These are phyloP conservation scores for Umbelopsis isabellina DNA, from an alignment of 192 early-diverging fungal species.

Conservation along the genomic window DNA sequence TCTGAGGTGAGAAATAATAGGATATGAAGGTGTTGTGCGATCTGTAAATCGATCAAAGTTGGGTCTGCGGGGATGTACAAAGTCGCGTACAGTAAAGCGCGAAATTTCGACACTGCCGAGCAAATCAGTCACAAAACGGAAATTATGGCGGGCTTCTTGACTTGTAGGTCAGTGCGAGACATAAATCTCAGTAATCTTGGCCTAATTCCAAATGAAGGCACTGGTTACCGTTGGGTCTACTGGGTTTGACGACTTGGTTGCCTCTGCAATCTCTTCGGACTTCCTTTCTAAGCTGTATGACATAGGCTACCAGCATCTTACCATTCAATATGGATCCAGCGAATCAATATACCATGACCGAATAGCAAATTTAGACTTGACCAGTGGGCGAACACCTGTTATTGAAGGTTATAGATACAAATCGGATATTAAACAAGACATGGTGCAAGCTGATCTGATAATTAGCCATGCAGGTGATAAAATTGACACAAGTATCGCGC, in stretches of 20 bases:
- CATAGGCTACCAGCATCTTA: conserved; percentile 58
- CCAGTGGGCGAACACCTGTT: neutral
- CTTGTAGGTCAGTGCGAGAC: neutral
- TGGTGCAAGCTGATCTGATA: conserved; percentile 70
- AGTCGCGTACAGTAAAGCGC: too few species aligned
- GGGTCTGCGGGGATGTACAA: too few species aligned
- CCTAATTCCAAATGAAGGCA: conserved; percentile 35
- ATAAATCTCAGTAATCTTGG: neutral
- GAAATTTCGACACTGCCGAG: too few species aligned
- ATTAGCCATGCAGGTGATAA: conserved; percentile 79
- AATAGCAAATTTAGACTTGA: neutral
- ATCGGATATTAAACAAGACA: conserved; percentile 50
- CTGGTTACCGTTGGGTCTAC: conserved; percentile 95
- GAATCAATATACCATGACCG: conserved; percentile 29
- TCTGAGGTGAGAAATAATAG: too few species aligned
- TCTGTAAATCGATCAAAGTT: too few species aligned
- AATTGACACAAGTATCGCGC: neutral
- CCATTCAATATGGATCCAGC: conserved; percentile 72
- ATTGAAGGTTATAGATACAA: conserved; percentile 64
- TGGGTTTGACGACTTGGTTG: conserved; percentile 78
- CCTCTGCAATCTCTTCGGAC: conserved; percentile 40
- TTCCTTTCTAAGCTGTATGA: conserved; percentile 54
- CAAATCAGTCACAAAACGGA: too few species aligned
- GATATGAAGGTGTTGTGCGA: too few species aligned
- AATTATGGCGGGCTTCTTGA: neutral